Percentiles rank a stretch among this genome's conserved stretches.
Evolutionary conservation across 31 red algal species (phyloP).

Genomic region (Endocladia muricata): DNA sequence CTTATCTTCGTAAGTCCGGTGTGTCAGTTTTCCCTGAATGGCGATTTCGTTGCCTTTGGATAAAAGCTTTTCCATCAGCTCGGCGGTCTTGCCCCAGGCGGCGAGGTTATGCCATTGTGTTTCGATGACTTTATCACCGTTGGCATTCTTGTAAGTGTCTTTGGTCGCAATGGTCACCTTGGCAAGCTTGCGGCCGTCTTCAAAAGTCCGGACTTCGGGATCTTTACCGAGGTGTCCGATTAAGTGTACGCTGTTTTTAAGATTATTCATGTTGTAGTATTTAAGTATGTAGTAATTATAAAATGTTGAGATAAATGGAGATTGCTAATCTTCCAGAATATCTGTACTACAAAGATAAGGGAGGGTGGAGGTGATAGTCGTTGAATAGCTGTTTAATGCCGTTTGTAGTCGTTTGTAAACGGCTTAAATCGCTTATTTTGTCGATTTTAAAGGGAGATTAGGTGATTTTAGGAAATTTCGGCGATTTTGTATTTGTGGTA

Average conservation of each 20-base stretch:
- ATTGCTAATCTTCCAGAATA: too few relatives aligned
- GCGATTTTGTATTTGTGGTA: too few relatives aligned
- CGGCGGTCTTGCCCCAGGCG: neutral
- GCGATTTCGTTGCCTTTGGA: neutral
- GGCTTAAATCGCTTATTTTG: too few relatives aligned
- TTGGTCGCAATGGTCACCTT: conserved; percentile 1
- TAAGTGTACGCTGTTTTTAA: neutral
- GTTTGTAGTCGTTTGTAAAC: too few relatives aligned
- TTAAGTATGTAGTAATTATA: too few relatives aligned
- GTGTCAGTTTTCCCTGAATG: conserved; percentile 5
- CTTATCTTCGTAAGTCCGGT: neutral
- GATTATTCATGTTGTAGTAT: neutral
- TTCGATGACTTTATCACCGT: neutral
- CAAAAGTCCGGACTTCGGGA: neutral
- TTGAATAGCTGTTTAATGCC: too few relatives aligned
- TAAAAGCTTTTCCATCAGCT: neutral
- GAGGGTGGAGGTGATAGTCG: too few relatives aligned
- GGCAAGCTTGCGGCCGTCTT: neutral
- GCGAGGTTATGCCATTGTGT: conserved; percentile 4
- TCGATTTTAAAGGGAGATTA: too few relatives aligned
- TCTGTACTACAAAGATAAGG: too few relatives aligned
- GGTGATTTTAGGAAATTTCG: too few relatives aligned
- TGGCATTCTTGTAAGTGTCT: neutral
- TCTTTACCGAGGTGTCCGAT: neutral
- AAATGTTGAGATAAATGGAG: too few relatives aligned